These are phyloP conservation scores for Plenodomus biglobosus DNA, from an alignment of 2,329 filamentous ascomycete species.

Conservation along the genomic window DNA sequence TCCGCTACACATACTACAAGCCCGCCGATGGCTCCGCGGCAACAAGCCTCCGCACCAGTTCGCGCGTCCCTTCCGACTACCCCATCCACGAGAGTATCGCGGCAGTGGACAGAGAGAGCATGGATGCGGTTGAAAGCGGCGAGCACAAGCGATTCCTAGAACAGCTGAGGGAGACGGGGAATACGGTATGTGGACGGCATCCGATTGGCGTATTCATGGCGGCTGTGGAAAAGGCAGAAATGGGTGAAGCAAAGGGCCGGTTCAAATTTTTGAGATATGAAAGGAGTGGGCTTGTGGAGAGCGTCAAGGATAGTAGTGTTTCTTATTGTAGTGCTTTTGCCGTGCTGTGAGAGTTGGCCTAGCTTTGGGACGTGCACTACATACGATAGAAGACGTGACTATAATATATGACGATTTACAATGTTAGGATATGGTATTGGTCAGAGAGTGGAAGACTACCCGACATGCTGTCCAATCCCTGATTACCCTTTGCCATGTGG, in stretches of 20 bases:
- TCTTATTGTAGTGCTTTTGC: constrained; percentile 95
- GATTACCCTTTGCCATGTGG: no score
- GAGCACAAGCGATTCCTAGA: constrained; percentile 69
- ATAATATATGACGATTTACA: no score
- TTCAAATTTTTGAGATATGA: constrained; percentile 88
- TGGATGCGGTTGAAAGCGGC: constrained; percentile 80
- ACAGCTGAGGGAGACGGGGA: constrained; percentile 70
- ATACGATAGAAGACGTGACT: no score
- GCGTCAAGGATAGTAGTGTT: constrained; percentile 76
- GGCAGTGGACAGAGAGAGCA: constrained; percentile 75
- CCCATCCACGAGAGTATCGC: constrained; percentile 84
- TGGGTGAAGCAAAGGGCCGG: constrained; percentile 56
- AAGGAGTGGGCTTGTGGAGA: constrained; percentile 73
- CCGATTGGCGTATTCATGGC: constrained; percentile 94
- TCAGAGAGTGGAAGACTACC: no score
- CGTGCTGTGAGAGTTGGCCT: constrained; percentile 45
- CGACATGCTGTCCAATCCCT: no score
- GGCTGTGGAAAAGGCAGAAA: constrained; percentile 65
- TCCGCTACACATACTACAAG: constrained; percentile 80
- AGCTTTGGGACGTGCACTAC: no score
- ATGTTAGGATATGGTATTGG: no score
- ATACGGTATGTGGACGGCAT: constrained; percentile 93
- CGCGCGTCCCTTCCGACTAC: constrained; percentile 49
- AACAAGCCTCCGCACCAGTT: constrained; percentile 41
- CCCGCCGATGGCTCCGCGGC: constrained; percentile 48